Evolutionary conservation across 2,329 filamentous ascomycete genomes (phyloP), one percentile per base, ranked within the genome.

Genomic region (Sporothrix brunneoviolacea): DNA sequence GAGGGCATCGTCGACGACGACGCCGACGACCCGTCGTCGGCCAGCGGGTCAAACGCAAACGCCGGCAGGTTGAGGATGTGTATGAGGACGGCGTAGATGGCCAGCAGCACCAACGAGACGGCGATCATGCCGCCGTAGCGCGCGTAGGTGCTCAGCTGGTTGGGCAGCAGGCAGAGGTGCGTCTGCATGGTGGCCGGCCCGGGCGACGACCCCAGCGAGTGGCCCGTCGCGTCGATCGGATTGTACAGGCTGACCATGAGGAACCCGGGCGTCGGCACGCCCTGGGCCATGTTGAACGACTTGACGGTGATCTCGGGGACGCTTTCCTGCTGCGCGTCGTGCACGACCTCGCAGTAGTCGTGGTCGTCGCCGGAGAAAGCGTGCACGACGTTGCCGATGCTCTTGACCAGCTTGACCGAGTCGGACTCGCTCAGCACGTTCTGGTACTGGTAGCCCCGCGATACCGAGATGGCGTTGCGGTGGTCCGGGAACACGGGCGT

Each of bases 311-410:
- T 94, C 65, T 98, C 93, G 43, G 73, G 75, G 28, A 84, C 79
- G 22, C 75, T 78, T 30, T 75, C 76, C 55, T 82, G 82, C 53
- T 83, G 80, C 16, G 80, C 75, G 3, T 82, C 80, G 66, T 98
- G 93, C 0, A 83, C 76, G 7, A 97, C 71, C 61, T 95, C 91
- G 69, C 93, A 98, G 70, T 97, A 96, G 70, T 98, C 93, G 70
- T 98, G 93, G 63, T 98, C 93, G 60, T 98, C 93, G 10, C 93
- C 93, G 0, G 90, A 95, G 63, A 97, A 98, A 38, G 91, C 86
- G 57, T 93, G 86, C 3, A 81, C 76, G 12, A 97, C 80, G 55
- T 93, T 88, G 30, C 89, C 90, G 30, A 95, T 75, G 56, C 83
- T 87, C 53, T 84, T 77, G 37, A 95, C 72, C 33, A 98, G 72